phyloP scores from a whole-genome alignment of 2,329 filamentous ascomycete genomes.

The Parafenestella ontariensis region DNA sequence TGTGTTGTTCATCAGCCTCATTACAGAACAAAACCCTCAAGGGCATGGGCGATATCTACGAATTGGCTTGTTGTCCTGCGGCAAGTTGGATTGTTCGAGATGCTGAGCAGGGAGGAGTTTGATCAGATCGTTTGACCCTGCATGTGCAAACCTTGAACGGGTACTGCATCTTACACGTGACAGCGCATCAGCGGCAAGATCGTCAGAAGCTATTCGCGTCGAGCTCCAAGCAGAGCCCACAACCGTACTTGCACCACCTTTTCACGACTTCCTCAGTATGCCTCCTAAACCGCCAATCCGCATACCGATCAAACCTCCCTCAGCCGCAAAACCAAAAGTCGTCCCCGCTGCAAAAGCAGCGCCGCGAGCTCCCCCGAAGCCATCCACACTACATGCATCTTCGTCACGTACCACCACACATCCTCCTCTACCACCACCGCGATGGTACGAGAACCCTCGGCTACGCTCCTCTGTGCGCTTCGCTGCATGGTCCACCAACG shows the following conservation, averaged over 20 bases:
- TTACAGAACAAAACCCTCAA: too few species aligned
- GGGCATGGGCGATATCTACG: not conserved
- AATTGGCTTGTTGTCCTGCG: too few species aligned
- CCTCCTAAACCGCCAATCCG: slow-evolving; percentile 34
- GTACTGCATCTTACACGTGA: slow-evolving; percentile 10
- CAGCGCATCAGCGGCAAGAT: slow-evolving; percentile 3
- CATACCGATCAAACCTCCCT: slow-evolving; percentile 11
- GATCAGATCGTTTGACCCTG: slow-evolving; percentile 6
- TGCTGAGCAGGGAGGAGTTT: slow-evolving; percentile 6
- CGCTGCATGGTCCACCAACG: slow-evolving; percentile 18
- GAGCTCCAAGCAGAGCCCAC: not conserved
- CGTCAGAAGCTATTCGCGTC: slow-evolving; percentile 12
- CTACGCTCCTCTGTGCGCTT: slow-evolving; percentile 16
- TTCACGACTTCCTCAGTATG: slow-evolving; percentile 14
- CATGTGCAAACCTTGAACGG: not conserved
- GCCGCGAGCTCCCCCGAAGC: slow-evolving; percentile 9
- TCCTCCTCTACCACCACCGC: slow-evolving; percentile 4
- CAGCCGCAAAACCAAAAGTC: slow-evolving; percentile 5
- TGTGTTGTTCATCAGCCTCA: too few species aligned
- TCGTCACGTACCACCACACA: slow-evolving; percentile 2
- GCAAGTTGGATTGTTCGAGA: slow-evolving; percentile 4
- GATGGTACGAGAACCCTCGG: slow-evolving; percentile 10
- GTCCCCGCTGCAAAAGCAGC: slow-evolving; percentile 2
- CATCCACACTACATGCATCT: slow-evolving; percentile 1
- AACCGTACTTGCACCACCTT: not conserved